Conservation (phyloP, 164 flowering plant genomes). For the Kalanchoe fedtschenkoi region DNA sequence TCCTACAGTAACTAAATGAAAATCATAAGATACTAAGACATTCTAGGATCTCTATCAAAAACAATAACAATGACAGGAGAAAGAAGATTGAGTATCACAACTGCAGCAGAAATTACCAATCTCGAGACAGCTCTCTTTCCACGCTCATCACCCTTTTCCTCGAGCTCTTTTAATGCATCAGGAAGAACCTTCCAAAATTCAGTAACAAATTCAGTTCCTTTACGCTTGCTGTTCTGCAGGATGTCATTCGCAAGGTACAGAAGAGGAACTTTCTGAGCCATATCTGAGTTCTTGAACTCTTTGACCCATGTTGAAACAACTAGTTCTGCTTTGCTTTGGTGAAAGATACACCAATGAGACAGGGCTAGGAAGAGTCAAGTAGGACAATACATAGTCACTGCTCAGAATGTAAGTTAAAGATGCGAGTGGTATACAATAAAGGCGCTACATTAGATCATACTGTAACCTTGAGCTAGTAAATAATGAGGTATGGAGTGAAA, state of each 20-base stretch:
- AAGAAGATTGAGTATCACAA: neutral
- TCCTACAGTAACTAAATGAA: too few relatives aligned
- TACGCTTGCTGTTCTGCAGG: conserved; percentile 89
- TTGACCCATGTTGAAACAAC: conserved; percentile 88
- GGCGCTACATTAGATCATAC: neutral
- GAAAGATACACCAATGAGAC: conserved; percentile 98
- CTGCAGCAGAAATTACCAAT: conserved; percentile 39
- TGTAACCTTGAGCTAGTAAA: too few relatives aligned
- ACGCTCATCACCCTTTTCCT: conserved; percentile 61
- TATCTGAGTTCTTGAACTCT: conserved; percentile 59
- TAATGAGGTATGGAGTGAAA: too few relatives aligned
- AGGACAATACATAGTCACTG: conserved; percentile 17
- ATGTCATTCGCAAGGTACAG: conserved; percentile 96
- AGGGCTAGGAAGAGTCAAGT: conserved; percentile 42
- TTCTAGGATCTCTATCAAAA: too few relatives aligned
- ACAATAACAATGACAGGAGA: neutral
- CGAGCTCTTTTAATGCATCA: conserved; percentile 59
- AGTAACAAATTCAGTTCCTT: conserved; percentile 82
- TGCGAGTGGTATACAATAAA: neutral
- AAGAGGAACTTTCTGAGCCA: conserved; percentile 62
- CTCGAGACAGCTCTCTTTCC: conserved; percentile 70
- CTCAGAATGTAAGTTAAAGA: neutral
- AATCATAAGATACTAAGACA: too few relatives aligned
- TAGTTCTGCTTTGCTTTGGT: conserved; percentile 70
- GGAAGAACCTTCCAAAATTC: conserved; percentile 98